These are phyloP conservation scores for Elsinoe australis DNA, from an alignment of 2,329 filamentous ascomycete genomes.

Conservation along the genomic window DNA sequence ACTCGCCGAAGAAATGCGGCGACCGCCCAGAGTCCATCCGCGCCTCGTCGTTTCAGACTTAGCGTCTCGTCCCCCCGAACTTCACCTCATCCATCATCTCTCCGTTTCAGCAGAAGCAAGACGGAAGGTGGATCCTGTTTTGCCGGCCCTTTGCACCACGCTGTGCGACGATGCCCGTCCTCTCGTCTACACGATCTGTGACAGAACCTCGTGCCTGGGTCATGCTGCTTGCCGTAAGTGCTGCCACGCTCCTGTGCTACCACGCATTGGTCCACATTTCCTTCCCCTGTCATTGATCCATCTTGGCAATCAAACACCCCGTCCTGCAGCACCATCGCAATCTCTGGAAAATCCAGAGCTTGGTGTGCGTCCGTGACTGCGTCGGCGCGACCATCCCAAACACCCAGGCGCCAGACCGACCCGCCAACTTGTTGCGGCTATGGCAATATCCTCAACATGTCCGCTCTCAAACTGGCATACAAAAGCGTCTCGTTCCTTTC, in stretches of 20 bases:
- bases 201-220: background rate
- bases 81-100: slow-evolving; percentile 6
- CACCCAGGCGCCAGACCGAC: slow-evolving; percentile 19
- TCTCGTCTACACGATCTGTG: slow-evolving; percentile 4
- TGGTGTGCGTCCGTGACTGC: background rate
- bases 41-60: slow-evolving; percentile 13
- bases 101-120: slow-evolving; percentile 11
- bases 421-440: slow-evolving; percentile 16
- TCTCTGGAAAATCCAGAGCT: slow-evolving; percentile 7
- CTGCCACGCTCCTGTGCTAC: no score
- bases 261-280: slow-evolving; percentile 14
- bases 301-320: slow-evolving; percentile 14
- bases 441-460: slow-evolving; percentile 7
- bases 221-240: background rate
- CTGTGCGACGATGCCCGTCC: background rate
- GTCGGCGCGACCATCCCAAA: background rate
- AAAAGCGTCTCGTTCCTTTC: slow-evolving; percentile 11
- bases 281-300: slow-evolving; percentile 14
- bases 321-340: slow-evolving; percentile 10
- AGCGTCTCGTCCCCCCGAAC: background rate
- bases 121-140: slow-evolving; percentile 11
- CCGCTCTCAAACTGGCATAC: slow-evolving; percentile 12
- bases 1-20: background rate
- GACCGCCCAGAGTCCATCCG: background rate
- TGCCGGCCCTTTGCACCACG: background rate